These are phyloP conservation scores for Tephrocybe rancida DNA, from an alignment of 768 basidiomycete species.

Conservation along the genomic window DNA sequence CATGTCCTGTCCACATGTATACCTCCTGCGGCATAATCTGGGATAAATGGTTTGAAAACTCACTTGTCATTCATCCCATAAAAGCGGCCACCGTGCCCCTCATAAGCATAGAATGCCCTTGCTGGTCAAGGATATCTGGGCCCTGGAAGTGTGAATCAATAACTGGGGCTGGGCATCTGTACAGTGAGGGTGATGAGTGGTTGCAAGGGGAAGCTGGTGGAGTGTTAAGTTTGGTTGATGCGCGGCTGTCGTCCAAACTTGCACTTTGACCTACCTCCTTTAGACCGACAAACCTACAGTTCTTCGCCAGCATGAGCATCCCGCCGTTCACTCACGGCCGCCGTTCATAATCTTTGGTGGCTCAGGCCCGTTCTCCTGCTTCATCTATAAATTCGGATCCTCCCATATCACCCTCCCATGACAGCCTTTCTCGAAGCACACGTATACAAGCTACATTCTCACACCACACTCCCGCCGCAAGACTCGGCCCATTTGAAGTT, in stretches of 20 bases:
- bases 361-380: no score
- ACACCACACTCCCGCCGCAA: no score
- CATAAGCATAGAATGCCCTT: neutral
- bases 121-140: neutral
- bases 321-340: no score
- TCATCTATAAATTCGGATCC: no score
- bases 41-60: neutral
- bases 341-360: no score
- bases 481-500: no score
- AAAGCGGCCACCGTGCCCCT: neutral
- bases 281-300: no score
- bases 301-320: no score
- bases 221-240: neutral
- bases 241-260: neutral
- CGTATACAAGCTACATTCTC: no score
- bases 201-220: neutral
- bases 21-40: neutral
- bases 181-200: neutral
- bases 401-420: no score
- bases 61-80: neutral
- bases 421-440: no score
- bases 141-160: neutral
- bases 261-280: no score
- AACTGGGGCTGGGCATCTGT: neutral
- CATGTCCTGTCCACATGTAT: neutral